These are phyloP conservation scores for Mycosphaerella sp. DNA, from an alignment of 2,329 filamentous ascomycete genomes.

Conservation along the genomic window DNA sequence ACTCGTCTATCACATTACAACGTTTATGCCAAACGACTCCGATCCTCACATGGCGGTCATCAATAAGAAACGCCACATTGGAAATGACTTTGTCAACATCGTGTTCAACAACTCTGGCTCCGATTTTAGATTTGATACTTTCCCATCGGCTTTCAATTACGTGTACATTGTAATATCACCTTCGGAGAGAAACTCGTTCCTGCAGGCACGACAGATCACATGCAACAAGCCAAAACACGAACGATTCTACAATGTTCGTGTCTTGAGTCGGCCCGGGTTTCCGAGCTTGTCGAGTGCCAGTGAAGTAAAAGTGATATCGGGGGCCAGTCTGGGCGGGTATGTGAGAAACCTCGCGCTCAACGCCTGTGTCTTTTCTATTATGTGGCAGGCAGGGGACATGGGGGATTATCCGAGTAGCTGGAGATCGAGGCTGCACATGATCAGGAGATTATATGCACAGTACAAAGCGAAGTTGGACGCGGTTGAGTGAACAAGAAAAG, in stretches of 20 bases:
- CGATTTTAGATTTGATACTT: slow-evolving; percentile 82
- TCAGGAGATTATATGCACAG: slow-evolving; percentile 71
- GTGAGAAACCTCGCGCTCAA: slow-evolving; percentile 86
- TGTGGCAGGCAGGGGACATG: slow-evolving; percentile 62
- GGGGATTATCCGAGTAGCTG: slow-evolving; percentile 69
- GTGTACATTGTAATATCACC: slow-evolving; percentile 96
- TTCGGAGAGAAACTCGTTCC: slow-evolving; percentile 69
- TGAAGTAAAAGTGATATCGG: slow-evolving; percentile 80
- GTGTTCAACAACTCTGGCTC: slow-evolving; percentile 93
- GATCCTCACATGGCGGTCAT: slow-evolving; percentile 53
- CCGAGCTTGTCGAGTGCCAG: slow-evolving; percentile 87
- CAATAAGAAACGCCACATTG: slow-evolving; percentile 89
- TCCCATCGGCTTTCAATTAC: slow-evolving; percentile 92
- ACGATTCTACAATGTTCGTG: slow-evolving; percentile 79
- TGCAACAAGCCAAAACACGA: slow-evolving; percentile 35
- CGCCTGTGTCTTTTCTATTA: slow-evolving; percentile 83
- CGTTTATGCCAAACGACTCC: slow-evolving; percentile 90
- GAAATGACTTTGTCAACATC: slow-evolving; percentile 97
- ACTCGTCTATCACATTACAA: slow-evolving; percentile 91
- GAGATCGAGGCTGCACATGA: slow-evolving; percentile 78
- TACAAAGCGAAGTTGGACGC: slow-evolving; percentile 16
- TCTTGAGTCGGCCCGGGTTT: slow-evolving; percentile 81
- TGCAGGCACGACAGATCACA: slow-evolving; percentile 50
- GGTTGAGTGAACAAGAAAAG: not conserved
- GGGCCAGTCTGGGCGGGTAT: slow-evolving; percentile 74